Conservation (phyloP, 805 yeast genomes). For the Candida golubevii region DNA sequence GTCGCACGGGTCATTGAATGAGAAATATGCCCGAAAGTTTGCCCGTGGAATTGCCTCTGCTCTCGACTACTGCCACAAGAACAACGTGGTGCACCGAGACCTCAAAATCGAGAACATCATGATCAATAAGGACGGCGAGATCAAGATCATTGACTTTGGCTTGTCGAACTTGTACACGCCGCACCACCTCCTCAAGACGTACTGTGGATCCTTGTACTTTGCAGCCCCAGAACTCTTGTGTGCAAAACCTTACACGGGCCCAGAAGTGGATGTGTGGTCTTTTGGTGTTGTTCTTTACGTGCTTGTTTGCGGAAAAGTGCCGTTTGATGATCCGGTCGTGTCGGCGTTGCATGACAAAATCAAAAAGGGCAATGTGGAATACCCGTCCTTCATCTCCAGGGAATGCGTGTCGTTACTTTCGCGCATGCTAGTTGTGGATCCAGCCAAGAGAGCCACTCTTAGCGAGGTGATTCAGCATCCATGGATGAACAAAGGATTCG, state of each 20-base stretch:
- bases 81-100: slow-evolving; percentile 95
- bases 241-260: slow-evolving; percentile 91
- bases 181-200: slow-evolving; percentile 73
- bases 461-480: slow-evolving; percentile 82
- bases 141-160: slow-evolving; percentile 95
- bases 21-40: slow-evolving; percentile 88
- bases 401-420: slow-evolving; percentile 78
- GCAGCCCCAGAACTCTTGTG: slow-evolving; percentile 96
- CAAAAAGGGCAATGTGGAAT: slow-evolving; percentile 87
- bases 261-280: slow-evolving; percentile 98
- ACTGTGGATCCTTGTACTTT: slow-evolving; percentile 95
- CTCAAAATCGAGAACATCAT: slow-evolving; percentile 93
- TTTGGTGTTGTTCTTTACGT: slow-evolving; percentile 96
- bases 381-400: slow-evolving; percentile 74
- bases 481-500: slow-evolving; percentile 92
- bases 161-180: slow-evolving; percentile 80
- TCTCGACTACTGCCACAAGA: slow-evolving; percentile 86
- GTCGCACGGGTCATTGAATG: slow-evolving; percentile 91
- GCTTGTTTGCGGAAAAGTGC: slow-evolving; percentile 94
- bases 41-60: slow-evolving; percentile 95
- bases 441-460: slow-evolving; percentile 71
- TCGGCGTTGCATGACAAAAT: slow-evolving; percentile 90
- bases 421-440: slow-evolving; percentile 90
- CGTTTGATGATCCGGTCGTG: slow-evolving; percentile 94
- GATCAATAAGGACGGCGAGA: slow-evolving; percentile 90